phyloP scores from a whole-genome alignment of 148 eudicot genomes.

The Talinum fruticosum region DNA sequence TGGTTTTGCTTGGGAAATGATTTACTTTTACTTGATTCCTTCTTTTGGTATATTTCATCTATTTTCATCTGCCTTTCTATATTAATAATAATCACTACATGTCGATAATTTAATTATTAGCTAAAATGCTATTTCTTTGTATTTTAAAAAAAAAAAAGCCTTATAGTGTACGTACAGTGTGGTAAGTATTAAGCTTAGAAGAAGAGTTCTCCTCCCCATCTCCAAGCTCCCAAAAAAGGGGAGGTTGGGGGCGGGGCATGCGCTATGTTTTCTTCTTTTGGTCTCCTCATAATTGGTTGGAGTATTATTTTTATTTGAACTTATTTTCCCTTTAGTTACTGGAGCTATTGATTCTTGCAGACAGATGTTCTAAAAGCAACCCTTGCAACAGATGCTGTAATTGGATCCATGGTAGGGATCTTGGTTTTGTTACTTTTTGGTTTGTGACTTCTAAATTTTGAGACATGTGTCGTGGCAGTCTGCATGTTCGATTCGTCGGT shows the following conservation, averaged over 20 bases:
- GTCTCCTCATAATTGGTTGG: not conserved
- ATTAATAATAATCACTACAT: not conserved
- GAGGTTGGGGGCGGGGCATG: not conserved
- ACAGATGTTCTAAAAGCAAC: conserved; percentile 88
- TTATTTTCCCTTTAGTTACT: conserved; percentile 7
- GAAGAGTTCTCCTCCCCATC: no score
- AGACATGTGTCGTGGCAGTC: not conserved
- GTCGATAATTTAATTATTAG: not conserved
- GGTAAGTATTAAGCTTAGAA: not conserved
- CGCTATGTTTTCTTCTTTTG: no score
- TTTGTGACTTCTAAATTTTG: not conserved
- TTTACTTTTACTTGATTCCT: conserved; percentile 11
- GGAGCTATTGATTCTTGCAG: conserved; percentile 36
- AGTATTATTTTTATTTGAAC: not conserved
- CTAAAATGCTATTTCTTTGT: not conserved
- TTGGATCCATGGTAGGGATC: conserved; percentile 69
- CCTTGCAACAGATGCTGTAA: conserved; percentile 93
- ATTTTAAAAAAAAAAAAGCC: no score
- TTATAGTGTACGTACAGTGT: not conserved
- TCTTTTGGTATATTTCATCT: not conserved
- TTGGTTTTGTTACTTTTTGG: conserved; percentile 4
- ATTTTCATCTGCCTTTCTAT: not conserved
- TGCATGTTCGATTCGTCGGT: not conserved
- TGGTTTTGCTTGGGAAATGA: conserved; percentile 39
- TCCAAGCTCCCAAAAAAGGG: no score